These are phyloP conservation scores for Platanthera zijinensis DNA, from an alignment of 106 monocot genomes.

Conservation along the genomic window DNA sequence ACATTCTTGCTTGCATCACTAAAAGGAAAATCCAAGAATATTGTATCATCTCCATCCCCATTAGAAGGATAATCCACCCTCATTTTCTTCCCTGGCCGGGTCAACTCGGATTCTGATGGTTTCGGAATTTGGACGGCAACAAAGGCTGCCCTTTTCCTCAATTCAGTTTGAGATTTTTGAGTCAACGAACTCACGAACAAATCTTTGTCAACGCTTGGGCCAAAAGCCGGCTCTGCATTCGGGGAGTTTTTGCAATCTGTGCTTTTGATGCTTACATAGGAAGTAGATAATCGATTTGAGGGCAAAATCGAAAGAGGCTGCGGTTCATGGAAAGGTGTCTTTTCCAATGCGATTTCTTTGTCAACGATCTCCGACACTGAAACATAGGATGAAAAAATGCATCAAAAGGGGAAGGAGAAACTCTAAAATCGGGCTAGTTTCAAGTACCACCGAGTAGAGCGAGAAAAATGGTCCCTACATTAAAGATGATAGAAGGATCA, in stretches of 20 bases:
- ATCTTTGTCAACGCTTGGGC: not conserved
- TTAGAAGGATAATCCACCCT: not conserved
- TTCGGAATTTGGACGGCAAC: not conserved
- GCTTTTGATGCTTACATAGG: not conserved
- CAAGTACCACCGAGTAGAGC: not conserved
- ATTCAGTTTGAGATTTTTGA: not conserved
- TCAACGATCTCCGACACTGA: not conserved
- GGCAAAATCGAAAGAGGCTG: not conserved
- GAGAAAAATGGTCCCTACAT: not conserved
- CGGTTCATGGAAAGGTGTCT: not conserved
- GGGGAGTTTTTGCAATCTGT: not conserved
- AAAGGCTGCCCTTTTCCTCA: not conserved
- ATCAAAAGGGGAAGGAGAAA: not conserved
- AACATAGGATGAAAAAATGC: not conserved
- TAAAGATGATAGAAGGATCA: not conserved
- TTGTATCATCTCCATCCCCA: not conserved
- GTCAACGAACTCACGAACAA: not conserved
- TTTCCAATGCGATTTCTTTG: slow-evolving; percentile 25
- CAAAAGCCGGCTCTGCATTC: not conserved
- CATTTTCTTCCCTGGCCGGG: not conserved
- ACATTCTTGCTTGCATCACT: not conserved
- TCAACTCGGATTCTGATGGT: not conserved
- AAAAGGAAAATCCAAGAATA: slow-evolving; percentile 4
- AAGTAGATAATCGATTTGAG: not conserved
- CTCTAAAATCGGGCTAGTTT: no score